Base-by-base conservation (phyloP, 2,329 filamentous ascomycete genomes). In the Clonostachys rosea region DNA sequence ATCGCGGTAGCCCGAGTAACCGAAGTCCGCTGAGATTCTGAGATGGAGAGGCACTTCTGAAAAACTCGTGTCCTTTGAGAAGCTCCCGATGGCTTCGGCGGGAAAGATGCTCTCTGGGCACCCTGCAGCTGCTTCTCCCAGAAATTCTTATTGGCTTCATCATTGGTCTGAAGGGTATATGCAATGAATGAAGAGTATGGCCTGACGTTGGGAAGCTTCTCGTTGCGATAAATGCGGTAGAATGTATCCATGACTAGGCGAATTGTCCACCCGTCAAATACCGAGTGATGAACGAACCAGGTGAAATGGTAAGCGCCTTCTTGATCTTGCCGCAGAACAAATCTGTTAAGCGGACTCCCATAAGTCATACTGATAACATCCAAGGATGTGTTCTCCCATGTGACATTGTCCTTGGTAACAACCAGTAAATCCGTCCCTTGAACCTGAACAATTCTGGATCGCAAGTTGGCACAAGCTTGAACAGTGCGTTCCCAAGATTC, bases 231-330 rank as follows among this genome's bases (percentile, higher is more conserved):
- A 9, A 53, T 45, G 1, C 53, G 40, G 9, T 24, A 34, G 34
- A 51, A 13, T 10, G 30, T 36, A 34, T 30, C 33, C 30, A 45
- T n/a, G n/a, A 45, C 34, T 11, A 45, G 16, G 18, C 34, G 33
- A 18, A 45, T 36, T 11, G 54, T 56, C 54, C 55, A 59, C 6
- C 58, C 59, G 37, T 62, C 60, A 34, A 59, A 59, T 1, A 60
- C 34, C 3, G 58, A 50, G 34, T 62, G 60, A 20, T 62, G 60
- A 3, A 51, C 50, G 5, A 55, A 56, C 48, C 54, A 57, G 5
- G 56, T 48, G 13, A 62, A 56, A 7, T 42, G 55, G 12, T 11
- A 35, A 35, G 14, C 14, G 11, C 18, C 17, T 7, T 34, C 42
- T 18, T 8, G 20, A 11, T 34, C 42, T 11, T 42, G 13, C 24